Base-by-base conservation (phyloP, 2,329 filamentous ascomycete genomes). In the Plectosphaerella plurivora region DNA sequence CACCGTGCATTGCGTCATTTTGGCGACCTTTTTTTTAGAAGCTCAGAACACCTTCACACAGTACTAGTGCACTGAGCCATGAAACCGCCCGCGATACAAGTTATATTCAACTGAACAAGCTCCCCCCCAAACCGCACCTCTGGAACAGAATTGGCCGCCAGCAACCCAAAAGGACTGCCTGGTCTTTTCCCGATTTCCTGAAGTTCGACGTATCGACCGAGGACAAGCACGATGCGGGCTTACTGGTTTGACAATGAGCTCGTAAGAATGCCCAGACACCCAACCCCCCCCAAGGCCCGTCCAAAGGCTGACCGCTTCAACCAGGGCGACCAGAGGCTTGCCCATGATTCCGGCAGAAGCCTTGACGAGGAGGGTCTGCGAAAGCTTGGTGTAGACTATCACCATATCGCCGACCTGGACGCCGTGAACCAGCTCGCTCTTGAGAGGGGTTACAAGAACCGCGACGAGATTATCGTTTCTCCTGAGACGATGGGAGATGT, bases 261-360 rank as follows among this genome's bases (percentile, higher is more conserved):
- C 52, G 79, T 82, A 68, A 65, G 77, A 67, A 51, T 25, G 10
- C 18, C 33, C 22, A 18, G 49, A 12, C 44, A 4, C 35, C 25
- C 28, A 52, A 48, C 25, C 37, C 3, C 37, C 3, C n/a, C 37
- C 37, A 39, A 39, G 14, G 15, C 37, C 14, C 51, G 25, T n/a
- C 24, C 24, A 22, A 36, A 37, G 24, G 44, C 50, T 24, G 46
- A 49, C 15, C 24, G 51, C 18, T 25, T 16, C 41, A 5, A 36
- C 44, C 66, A 96, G 90, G 92, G 91, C 74, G 94, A 99, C 79
- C 94, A 97, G 75, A 91, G 94, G 66, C 82, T 88, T 44, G 82
- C 89, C 50, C 94, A 99, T 74, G 87, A 97, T 74, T 95, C 91
- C 18, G 89, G 90, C 63, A 84, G 83, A 59, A 65, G 76, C 39